A percentile compares a stretch with the other conserved stretches of the same genome.
Conservation (phyloP, 140 eudicot species). For the Stevia rebaudiana region DNA sequence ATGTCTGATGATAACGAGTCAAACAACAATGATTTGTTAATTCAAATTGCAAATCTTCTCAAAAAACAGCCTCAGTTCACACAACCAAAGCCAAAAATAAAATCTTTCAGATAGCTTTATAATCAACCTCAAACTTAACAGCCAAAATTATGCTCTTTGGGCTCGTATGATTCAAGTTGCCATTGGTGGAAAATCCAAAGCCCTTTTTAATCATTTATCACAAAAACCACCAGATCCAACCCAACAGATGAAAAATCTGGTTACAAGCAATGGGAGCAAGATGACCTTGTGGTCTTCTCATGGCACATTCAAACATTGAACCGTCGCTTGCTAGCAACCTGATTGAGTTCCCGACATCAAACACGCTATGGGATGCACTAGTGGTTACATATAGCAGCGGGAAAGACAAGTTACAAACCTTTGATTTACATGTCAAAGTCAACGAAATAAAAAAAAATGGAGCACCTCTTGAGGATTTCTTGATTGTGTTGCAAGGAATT, state of each 20-base stretch:
- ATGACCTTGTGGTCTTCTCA: not conserved
- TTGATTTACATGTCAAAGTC: no score
- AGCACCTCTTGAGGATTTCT: no score
- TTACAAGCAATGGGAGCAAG: not conserved
- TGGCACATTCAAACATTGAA: not conserved
- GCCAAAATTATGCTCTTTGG: not conserved
- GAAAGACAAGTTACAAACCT: no score
- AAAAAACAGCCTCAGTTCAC: not conserved
- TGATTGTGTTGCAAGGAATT: no score
- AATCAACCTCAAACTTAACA: not conserved
- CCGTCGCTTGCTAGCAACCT: not conserved
- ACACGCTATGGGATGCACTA: no score
- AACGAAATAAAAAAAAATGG: no score
- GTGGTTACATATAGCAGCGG: no score
- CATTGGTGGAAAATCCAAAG: no score
- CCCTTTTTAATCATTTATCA: not conserved
- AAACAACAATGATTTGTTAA: no score
- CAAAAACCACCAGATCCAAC: not conserved
- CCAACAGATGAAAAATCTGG: not conserved
- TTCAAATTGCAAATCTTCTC: not conserved
- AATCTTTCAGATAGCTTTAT: not conserved
- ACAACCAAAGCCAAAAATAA: not conserved
- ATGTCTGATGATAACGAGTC: no score
- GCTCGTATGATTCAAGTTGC: no score
- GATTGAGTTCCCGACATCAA: not conserved